Conservation (phyloP, 1,284 basidiomycete species). For the Cryptococcus jaspeensis region DNA sequence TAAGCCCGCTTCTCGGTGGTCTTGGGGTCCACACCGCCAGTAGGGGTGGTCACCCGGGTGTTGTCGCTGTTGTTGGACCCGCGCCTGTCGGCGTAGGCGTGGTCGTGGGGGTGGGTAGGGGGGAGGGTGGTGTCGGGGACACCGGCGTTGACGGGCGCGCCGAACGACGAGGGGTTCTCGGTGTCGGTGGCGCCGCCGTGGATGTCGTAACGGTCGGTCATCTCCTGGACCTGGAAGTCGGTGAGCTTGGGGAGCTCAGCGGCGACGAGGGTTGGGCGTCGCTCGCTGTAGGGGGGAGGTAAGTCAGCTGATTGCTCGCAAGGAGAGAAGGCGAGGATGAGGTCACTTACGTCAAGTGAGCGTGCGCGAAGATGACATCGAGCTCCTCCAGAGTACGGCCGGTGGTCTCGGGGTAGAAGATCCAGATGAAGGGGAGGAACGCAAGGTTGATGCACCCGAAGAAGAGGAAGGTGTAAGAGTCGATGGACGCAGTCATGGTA, state of each 20-base stretch:
- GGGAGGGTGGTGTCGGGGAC: conserved; percentile 40
- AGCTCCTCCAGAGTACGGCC: conserved; percentile 49
- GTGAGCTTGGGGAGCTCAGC: conserved; percentile 46
- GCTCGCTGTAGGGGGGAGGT: conserved; percentile 6
- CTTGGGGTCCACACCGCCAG: background rate
- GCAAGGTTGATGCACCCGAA: conserved; percentile 50
- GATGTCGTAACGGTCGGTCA: conserved; percentile 51
- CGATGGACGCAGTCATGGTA: conserved; percentile 52
- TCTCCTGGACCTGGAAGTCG: conserved; percentile 46
- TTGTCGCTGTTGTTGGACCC: conserved; percentile 3
- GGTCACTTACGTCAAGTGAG: conserved; percentile 21
- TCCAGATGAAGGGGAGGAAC: conserved; percentile 51
- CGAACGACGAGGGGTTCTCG: conserved; percentile 33
- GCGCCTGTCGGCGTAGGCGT: background rate
- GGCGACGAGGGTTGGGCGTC: conserved; percentile 44
- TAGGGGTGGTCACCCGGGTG: conserved; percentile 14
- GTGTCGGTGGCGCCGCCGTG: conserved; percentile 38
- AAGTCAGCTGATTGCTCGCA: background rate
- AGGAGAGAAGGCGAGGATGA: too few species aligned
- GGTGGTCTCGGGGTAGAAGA: conserved; percentile 48
- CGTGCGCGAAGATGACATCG: conserved; percentile 46
- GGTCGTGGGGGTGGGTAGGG: conserved; percentile 26
- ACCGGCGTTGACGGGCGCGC: conserved; percentile 23
- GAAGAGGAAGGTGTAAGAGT: conserved; percentile 52
- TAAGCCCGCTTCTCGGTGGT: background rate